These are phyloP conservation scores for Aspergillus luchuensis DNA, from an alignment of 2,329 filamentous ascomycete species.

Conservation along the genomic window DNA sequence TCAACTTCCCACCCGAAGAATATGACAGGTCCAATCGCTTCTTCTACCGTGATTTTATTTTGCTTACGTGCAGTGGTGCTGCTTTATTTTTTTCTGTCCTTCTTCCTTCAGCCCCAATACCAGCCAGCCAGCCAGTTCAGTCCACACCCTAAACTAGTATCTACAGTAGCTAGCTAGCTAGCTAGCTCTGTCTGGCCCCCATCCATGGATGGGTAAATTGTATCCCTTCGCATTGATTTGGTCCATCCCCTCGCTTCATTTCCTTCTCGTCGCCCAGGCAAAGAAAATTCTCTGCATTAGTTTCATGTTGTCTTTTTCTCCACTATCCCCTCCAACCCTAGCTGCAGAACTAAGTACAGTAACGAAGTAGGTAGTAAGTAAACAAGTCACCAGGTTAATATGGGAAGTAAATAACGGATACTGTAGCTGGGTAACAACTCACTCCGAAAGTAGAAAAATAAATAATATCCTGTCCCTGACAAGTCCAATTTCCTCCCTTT, in stretches of 20 bases:
- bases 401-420: too few species aligned
- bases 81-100: neutral
- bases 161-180: neutral
- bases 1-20: slow-evolving; percentile 10
- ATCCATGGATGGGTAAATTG: neutral
- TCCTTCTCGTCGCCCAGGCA: neutral
- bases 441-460: neutral
- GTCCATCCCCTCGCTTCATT: neutral
- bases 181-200: neutral
- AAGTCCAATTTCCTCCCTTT: neutral
- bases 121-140: too few species aligned
- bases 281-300: slow-evolving; percentile 1
- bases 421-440: neutral
- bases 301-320: neutral
- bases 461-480: neutral
- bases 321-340: neutral
- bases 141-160: neutral
- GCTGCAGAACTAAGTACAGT: neutral
- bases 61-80: neutral
- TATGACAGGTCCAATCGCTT: slow-evolving; percentile 16
- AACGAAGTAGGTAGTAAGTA: neutral
- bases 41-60: neutral
- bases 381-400: too few species aligned
- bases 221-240: neutral
- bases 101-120: slow-evolving; percentile 3